Evolutionary conservation across 495 filamentous ascomycete species (phyloP).

Genomic region (Tetracladium marchalianum): DNA sequence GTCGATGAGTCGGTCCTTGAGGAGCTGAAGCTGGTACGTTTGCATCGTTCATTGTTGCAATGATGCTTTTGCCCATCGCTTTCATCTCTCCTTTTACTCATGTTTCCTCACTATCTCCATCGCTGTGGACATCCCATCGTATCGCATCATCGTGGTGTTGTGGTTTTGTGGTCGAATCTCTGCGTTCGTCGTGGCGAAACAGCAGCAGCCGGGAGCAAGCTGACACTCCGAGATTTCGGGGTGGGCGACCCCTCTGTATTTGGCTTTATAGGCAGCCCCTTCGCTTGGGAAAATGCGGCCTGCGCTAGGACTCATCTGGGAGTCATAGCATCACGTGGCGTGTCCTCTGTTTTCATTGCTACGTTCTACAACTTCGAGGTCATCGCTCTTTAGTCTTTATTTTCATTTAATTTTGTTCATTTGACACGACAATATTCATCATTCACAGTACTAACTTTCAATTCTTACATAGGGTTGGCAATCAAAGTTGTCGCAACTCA

Average conservation of each 20-base stretch:
- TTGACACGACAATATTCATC: background rate
- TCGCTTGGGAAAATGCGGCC: conserved; percentile 5
- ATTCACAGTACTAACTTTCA: conserved; percentile 6
- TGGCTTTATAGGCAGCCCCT: conserved; percentile 38
- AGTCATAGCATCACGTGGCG: conserved; percentile 20
- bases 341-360: background rate
- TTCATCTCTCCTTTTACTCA: conserved; percentile 4
- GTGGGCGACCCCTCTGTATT: conserved; percentile 44
- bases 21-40: conserved; percentile 72
- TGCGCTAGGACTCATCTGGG: conserved; percentile 15
- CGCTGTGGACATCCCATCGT: background rate
- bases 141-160: background rate
- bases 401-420: background rate
- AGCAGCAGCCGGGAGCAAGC: conserved; percentile 12
- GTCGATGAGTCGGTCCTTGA: conserved; percentile 76
- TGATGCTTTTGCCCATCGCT: conserved; percentile 13
- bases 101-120: background rate
- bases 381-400: background rate
- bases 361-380: background rate
- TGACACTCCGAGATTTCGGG: conserved; percentile 6
- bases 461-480: conserved; percentile 72
- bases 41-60: conserved; percentile 1
- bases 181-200: background rate
- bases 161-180: background rate
- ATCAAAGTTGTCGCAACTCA: conserved; percentile 68